Base-by-base conservation (phyloP, 2,329 filamentous ascomycete genomes). In the Calonectria henricotiae region DNA sequence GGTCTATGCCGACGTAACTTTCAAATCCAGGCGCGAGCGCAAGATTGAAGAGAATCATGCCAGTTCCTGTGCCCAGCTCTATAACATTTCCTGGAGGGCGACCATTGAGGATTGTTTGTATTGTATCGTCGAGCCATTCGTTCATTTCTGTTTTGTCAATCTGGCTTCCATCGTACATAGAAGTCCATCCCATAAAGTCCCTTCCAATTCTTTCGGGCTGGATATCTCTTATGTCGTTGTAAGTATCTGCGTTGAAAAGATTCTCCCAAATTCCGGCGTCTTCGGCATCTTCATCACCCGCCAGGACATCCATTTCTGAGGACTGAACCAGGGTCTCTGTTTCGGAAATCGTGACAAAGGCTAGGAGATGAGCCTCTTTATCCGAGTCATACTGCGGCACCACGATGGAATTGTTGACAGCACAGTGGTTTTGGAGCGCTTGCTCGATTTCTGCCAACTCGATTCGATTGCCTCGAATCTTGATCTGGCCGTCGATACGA, bases 401-500 rank as follows among this genome's bases (percentile, higher is more conserved):
- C 23, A 60, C 8, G 37, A 17, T 20, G 17, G 46, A 20, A 44
- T 17, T 25, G 1, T 27, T 62, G n/a, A 23, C 76, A 35, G 2
- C 67, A 65, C 60, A 32, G 6, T 69, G 30, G 0, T 74, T 60
- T 20, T 67, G 55, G n/a, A 35, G 78, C 68, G 8, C 69, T 5
- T 73, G 51, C 47, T 78, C 76, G 9, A 79, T 27, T 11, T 80
- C 80, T 2, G 69, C 75, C 8, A 88, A 81, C 79, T 88, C 90
- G 54, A 89, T 82, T 58, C 88, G 80, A 69, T 86, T 89, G 11
- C 90, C 91, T 17, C 86, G 83, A 11, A 91, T 78, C 78, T 91
- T 91, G 55, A 90, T 84, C 75, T 90, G 89, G 0, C 83, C 83
- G 71, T 91, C 89, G 71, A 88, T 89, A 13, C 89, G 82, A 43